These are phyloP conservation scores for Lasiodiplodia theobromae DNA, from an alignment of 2,329 filamentous ascomycete genomes.

Conservation along the genomic window DNA sequence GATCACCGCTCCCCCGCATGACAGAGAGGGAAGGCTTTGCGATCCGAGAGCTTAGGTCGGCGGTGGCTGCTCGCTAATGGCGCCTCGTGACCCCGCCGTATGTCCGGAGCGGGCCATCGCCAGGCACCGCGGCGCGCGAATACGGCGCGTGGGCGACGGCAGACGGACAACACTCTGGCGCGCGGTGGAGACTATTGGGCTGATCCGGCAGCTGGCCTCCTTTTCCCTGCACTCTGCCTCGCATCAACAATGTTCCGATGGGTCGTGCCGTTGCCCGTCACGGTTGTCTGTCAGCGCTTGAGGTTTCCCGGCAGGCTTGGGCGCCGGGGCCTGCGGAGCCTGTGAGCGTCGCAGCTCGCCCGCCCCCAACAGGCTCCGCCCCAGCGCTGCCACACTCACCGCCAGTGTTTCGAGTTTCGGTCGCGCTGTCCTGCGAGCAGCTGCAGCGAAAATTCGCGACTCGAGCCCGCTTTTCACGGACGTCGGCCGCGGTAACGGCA, in stretches of 20 bases:
- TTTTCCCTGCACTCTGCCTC: background rate
- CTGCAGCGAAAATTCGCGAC: slow-evolving; percentile 1
- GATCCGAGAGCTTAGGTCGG: slow-evolving; percentile 14
- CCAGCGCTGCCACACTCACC: slow-evolving; percentile 22
- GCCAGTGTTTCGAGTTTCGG: slow-evolving; percentile 15
- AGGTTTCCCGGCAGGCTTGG: background rate
- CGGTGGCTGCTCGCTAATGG: slow-evolving; percentile 5
- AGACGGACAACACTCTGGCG: slow-evolving; percentile 1
- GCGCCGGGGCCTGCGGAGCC: background rate
- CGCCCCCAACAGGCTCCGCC: slow-evolving; percentile 9
- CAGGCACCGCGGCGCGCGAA: slow-evolving; percentile 11
- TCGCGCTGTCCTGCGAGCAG: background rate
- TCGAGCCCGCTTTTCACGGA: slow-evolving; percentile 17
- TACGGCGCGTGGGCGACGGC: slow-evolving; percentile 11
- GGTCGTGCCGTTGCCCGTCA: background rate
- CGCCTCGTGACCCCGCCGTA: slow-evolving; percentile 8
- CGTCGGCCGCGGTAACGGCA: background rate
- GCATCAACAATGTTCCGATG: slow-evolving; percentile 24
- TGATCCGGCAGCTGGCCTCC: slow-evolving; percentile 8
- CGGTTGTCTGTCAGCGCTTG: background rate
- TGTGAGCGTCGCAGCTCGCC: background rate
- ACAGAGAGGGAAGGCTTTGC: slow-evolving; percentile 11
- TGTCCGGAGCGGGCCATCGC: background rate
- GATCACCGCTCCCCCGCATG: slow-evolving; percentile 17
- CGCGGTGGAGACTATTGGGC: slow-evolving; percentile 21